These are phyloP conservation scores for Chenopodium suecicum DNA, from an alignment of 148 eudicot genomes.

Conservation along the genomic window DNA sequence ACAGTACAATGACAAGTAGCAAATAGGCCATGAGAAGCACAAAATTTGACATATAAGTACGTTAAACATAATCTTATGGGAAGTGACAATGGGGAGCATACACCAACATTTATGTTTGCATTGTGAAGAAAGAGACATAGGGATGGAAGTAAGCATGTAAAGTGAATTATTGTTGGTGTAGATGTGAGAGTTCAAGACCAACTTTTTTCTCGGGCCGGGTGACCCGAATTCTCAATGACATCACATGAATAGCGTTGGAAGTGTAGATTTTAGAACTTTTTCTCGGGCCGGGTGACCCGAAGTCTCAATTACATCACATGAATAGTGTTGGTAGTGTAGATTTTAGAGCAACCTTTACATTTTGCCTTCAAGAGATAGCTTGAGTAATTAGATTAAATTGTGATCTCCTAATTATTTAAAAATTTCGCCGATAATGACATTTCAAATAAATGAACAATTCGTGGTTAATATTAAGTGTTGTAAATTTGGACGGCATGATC, in stretches of 20 bases:
- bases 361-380: background rate
- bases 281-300: background rate
- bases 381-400: background rate
- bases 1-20: background rate
- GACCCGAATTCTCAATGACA: constrained; percentile 5
- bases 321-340: constrained; percentile 1
- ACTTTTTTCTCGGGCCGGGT: background rate
- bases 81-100: constrained; percentile 7
- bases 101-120: constrained; percentile 12
- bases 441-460: too few species aligned
- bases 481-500: too few species aligned
- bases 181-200: background rate
- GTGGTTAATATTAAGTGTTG: too few species aligned
- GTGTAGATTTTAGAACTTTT: background rate
- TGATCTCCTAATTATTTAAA: background rate
- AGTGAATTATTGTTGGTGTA: constrained; percentile 7
- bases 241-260: constrained; percentile 17
- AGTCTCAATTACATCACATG: constrained; percentile 17
- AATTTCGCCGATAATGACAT: too few species aligned
- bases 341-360: background rate
- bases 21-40: background rate
- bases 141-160: constrained; percentile 18
- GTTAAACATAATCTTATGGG: constrained; percentile 3
- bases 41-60: background rate
- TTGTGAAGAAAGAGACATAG: constrained; percentile 7